Evolutionary conservation across 352 stramenopile genomes (phyloP).

Genomic region (Globisporangium spinosum): DNA sequence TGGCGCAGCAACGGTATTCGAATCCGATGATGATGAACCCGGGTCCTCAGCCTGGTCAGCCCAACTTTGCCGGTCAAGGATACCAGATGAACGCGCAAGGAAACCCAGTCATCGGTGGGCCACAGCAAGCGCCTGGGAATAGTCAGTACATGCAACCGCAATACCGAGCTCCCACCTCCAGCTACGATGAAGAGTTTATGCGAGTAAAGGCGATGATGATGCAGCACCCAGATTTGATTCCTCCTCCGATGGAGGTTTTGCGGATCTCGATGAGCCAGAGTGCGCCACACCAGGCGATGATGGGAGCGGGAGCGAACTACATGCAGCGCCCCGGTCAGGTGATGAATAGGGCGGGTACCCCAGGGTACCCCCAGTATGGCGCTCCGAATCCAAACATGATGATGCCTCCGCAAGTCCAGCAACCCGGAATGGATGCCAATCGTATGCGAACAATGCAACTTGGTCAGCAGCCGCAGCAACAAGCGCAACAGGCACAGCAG

Average conservation of each 20-base stretch:
- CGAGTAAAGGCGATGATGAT: slow-evolving; percentile 88
- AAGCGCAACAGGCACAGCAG: slow-evolving; percentile 1
- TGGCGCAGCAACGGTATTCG: slow-evolving; percentile 39
- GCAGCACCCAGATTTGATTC: slow-evolving; percentile 83
- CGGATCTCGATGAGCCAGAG: slow-evolving; percentile 82
- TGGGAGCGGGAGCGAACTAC: slow-evolving; percentile 51
- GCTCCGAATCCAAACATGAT: slow-evolving; percentile 62
- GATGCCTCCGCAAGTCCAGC: slow-evolving; percentile 40
- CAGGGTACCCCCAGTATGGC: slow-evolving; percentile 59
- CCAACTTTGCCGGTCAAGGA: slow-evolving; percentile 38
- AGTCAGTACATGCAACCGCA: slow-evolving; percentile 66
- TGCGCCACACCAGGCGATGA: slow-evolving; percentile 53
- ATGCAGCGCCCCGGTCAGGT: slow-evolving; percentile 60
- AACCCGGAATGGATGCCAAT: slow-evolving; percentile 33
- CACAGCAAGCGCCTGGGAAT: slow-evolving; percentile 31
- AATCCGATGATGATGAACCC: slow-evolving; percentile 78
- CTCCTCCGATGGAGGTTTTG: slow-evolving; percentile 82
- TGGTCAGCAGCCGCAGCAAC: slow-evolving; percentile 22
- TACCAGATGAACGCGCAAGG: slow-evolving; percentile 63
- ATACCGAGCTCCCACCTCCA: slow-evolving; percentile 59
- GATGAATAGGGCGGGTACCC: slow-evolving; percentile 50
- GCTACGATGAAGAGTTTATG: slow-evolving; percentile 85
- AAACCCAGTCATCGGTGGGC: slow-evolving; percentile 26
- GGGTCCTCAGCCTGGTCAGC: slow-evolving; percentile 30
- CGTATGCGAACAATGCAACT: slow-evolving; percentile 42